These are phyloP conservation scores for Calocybe gambosa DNA, from an alignment of 1,284 basidiomycete species.

Conservation along the genomic window DNA sequence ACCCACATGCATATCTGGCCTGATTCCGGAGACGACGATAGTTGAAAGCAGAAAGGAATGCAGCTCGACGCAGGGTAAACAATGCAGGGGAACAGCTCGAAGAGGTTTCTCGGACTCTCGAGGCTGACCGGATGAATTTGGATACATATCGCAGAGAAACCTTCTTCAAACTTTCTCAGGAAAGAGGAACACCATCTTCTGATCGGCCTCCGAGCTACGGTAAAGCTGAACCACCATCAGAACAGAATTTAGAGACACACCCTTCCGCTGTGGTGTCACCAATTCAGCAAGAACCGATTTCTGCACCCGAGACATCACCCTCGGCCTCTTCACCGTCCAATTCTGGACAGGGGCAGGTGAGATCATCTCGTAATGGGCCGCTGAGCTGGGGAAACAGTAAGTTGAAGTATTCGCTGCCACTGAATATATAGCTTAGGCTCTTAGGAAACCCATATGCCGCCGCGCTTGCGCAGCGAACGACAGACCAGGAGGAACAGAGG, in stretches of 20 bases:
- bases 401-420: slow-evolving; percentile 11
- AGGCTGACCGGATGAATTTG: slow-evolving; percentile 26
- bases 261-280: slow-evolving; percentile 1
- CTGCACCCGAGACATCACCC: neutral
- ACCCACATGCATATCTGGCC: neutral
- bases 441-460: slow-evolving; percentile 27
- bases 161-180: slow-evolving; percentile 25
- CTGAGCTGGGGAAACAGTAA: slow-evolving; percentile 25
- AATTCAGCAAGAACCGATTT: neutral
- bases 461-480: slow-evolving; percentile 11
- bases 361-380: neutral
- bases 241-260: neutral
- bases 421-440: slow-evolving; percentile 6
- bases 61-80: slow-evolving; percentile 25
- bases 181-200: slow-evolving; percentile 5
- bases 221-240: slow-evolving; percentile 9
- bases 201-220: slow-evolving; percentile 26
- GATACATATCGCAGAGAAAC: slow-evolving; percentile 28
- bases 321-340: neutral
- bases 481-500: neutral
- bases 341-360: neutral
- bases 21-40: slow-evolving; percentile 14
- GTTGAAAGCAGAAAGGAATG: slow-evolving; percentile 28
- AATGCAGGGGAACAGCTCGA: slow-evolving; percentile 28
- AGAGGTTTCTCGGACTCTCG: slow-evolving; percentile 25